Base-by-base conservation (phyloP, 2,329 filamentous ascomycete species). In the Colletotrichum spaethianum region DNA sequence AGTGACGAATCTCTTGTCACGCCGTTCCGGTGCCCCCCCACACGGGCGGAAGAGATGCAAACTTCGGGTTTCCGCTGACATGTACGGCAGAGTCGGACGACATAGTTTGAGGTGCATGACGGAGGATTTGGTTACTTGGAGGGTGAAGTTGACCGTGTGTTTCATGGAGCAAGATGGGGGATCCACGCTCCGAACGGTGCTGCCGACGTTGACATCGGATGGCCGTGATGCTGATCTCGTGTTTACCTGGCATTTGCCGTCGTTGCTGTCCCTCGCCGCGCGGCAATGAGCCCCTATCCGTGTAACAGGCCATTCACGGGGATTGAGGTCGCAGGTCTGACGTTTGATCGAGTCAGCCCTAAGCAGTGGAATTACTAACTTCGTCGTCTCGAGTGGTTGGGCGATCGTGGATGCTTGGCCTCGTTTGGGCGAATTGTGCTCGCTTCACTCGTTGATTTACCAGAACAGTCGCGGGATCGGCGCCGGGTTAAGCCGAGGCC, bases 111-210 rank as follows among this genome's bases (percentile, higher is more conserved):
- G 1, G 23, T 52, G 46, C 61, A 42, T 42, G 23, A 52, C 33
- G 48, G 42, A 63, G 61, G 61, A 63, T 53, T 28, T 20, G n/a
- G 44, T 48, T 38, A 16, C 20, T 52, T 40, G 18, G 16, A 33
- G n/a, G 20, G 16, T 38, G 31, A 38, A 28, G 31, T 23, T 38
- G 42, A 23, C 7, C 44, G n/a, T 14, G 33, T 40, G 59, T 62
- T 50, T 38, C 44, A 50, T 26, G 55, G 23, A 36, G 16, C 38
- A 16, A 9, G 14, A 14, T 52, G 16, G 26, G 28, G 50, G 16
- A 18, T 20, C 28, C 42, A 61, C 44, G 42, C 44, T 28, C 42
- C 31, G 57, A 23, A 42, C 57, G 60, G 33, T 31, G 60, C 33
- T 42, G 31, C 26, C 23, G n/a, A 63, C 18, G 23, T 40, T 23